Conservation (phyloP, 495 filamentous ascomycete genomes). For the Hypoxylon lienhwacheense region DNA sequence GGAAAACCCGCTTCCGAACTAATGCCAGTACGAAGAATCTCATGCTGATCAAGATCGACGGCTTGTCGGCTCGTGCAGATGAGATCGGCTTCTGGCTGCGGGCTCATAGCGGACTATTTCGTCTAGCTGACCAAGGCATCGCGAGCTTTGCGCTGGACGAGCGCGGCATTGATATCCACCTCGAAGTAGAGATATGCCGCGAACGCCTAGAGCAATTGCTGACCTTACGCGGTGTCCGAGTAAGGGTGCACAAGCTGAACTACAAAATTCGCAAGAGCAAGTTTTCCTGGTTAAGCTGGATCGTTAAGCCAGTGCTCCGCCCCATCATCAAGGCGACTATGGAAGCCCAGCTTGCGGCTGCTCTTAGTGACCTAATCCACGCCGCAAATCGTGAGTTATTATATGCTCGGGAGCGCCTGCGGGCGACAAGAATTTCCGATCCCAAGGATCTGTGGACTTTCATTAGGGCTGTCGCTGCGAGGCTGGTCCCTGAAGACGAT, state of each 20-base stretch:
- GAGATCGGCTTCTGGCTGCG: constrained; percentile 79
- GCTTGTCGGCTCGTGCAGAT: constrained; percentile 76
- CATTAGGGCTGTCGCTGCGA: constrained; percentile 74
- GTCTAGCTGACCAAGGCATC: constrained; percentile 77
- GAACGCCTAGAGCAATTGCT: constrained; percentile 78
- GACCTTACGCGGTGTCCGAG: constrained; percentile 70
- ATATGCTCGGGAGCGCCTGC: constrained; percentile 80
- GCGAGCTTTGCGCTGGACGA: constrained; percentile 82
- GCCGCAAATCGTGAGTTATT: constrained; percentile 81
- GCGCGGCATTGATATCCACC: constrained; percentile 79
- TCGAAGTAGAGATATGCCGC: constrained; percentile 78
- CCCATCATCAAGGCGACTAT: constrained; percentile 76
- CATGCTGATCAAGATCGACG: constrained; percentile 74
- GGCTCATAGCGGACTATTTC: constrained; percentile 67
- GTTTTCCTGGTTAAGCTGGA: constrained; percentile 75
- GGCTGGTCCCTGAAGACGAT: constrained; percentile 68
- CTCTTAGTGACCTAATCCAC: constrained; percentile 68
- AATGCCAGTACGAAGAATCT: constrained; percentile 66
- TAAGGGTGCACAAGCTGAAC: constrained; percentile 82
- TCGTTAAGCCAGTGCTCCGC: constrained; percentile 81
- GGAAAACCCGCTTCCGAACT: constrained; percentile 74
- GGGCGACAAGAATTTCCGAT: constrained; percentile 80
- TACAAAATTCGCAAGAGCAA: constrained; percentile 74
- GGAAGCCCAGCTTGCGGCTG: constrained; percentile 73
- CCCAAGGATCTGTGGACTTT: constrained; percentile 81